Conservation (phyloP, 257 asterid genomes). For the Nicotiana benthamiana region DNA sequence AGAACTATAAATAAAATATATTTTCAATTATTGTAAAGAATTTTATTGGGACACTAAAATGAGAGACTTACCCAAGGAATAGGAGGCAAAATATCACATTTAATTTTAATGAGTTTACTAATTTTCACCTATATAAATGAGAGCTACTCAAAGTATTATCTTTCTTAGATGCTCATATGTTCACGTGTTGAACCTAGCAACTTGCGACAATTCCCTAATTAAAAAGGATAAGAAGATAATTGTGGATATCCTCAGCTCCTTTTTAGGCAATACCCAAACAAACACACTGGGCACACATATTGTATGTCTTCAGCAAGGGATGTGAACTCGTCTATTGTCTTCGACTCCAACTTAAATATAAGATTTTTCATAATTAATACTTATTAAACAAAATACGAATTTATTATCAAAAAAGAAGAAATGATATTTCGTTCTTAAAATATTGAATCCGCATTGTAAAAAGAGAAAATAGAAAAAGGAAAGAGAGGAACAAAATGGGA, state of each 20-base stretch:
- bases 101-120: neutral
- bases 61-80: no score
- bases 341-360: neutral
- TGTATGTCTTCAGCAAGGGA: neutral
- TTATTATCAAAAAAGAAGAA: neutral
- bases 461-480: neutral
- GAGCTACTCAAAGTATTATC: neutral
- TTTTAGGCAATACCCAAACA: neutral
- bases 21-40: no score
- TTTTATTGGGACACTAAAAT: no score
- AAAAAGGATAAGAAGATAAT: neutral
- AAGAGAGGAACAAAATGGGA: neutral
- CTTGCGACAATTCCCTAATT: neutral
- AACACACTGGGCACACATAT: neutral
- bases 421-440: conserved; percentile 2
- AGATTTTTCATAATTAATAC: neutral
- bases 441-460: conserved; percentile 12
- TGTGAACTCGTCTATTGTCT: neutral
- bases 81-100: no score
- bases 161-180: neutral
- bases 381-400: neutral
- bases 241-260: neutral
- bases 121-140: neutral
- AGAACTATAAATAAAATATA: no score
- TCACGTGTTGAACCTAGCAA: neutral